Conservation (phyloP, 306 rosid species). For the Quercus engelmannii region DNA sequence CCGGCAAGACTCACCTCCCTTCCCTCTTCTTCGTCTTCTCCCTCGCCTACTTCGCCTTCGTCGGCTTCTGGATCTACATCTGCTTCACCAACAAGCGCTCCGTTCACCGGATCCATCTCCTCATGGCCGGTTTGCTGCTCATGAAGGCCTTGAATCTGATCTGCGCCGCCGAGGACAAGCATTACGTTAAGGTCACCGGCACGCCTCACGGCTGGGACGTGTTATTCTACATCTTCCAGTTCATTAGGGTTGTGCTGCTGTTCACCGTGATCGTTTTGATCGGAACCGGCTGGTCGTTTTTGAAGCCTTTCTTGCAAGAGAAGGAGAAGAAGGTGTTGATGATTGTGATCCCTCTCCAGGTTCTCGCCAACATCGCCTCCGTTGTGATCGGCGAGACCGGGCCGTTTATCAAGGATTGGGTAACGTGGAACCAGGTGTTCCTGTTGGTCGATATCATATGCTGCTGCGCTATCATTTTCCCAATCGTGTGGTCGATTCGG, state of each 20-base stretch:
- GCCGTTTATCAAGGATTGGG: slow-evolving; percentile 91
- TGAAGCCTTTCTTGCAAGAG: slow-evolving; percentile 81
- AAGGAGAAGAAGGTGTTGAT: slow-evolving; percentile 85
- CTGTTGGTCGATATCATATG: slow-evolving; percentile 85
- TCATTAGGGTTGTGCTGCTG: slow-evolving; percentile 70
- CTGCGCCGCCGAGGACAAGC: slow-evolving; percentile 86
- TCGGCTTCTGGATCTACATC: slow-evolving; percentile 53
- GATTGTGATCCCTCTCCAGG: slow-evolving; percentile 91
- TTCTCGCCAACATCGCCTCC: slow-evolving; percentile 78
- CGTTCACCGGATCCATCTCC: slow-evolving; percentile 73
- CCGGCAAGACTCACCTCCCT: slow-evolving; percentile 78
- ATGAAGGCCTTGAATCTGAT: slow-evolving; percentile 72
- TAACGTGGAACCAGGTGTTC: slow-evolving; percentile 92
- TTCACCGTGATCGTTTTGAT: slow-evolving; percentile 77
- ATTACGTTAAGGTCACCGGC: slow-evolving; percentile 74
- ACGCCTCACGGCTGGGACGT: slow-evolving; percentile 96
- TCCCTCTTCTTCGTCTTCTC: slow-evolving; percentile 57
- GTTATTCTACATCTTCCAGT: slow-evolving; percentile 82
- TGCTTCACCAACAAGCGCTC: slow-evolving; percentile 42
- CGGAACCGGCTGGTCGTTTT: slow-evolving; percentile 90
- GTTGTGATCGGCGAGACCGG: slow-evolving; percentile 91
- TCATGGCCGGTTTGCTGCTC: slow-evolving; percentile 65
- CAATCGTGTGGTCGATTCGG: slow-evolving; percentile 93
- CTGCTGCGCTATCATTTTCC: slow-evolving; percentile 90
- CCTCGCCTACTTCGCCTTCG: slow-evolving; percentile 46